Percentiles rank a stretch among this genome's conserved stretches.
Evolutionary conservation across 106 monocot species (phyloP).

Genomic region (Dendrobium nobile): DNA sequence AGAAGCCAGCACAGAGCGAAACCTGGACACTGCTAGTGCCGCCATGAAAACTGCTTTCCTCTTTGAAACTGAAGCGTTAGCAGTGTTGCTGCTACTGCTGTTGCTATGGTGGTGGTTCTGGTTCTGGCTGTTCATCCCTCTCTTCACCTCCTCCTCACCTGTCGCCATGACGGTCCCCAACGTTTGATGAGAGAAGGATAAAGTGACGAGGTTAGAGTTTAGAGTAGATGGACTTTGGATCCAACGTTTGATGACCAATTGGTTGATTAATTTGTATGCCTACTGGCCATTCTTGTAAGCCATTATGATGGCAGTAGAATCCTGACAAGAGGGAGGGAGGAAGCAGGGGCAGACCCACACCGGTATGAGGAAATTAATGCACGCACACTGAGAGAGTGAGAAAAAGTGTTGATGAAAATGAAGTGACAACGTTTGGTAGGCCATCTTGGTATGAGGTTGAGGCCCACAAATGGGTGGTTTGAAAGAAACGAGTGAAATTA

Average conservation of each 20-base stretch:
- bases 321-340: neutral
- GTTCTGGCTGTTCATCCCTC: neutral
- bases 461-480: neutral
- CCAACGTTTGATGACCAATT: neutral
- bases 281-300: neutral
- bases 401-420: slow-evolving; percentile 6
- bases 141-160: slow-evolving; percentile 16
- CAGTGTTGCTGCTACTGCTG: neutral
- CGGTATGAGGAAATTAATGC: slow-evolving; percentile 10
- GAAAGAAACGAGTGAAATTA: neutral
- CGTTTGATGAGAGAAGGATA: neutral
- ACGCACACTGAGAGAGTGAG: neutral
- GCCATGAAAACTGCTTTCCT: slow-evolving; percentile 13
- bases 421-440: neutral
- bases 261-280: neutral
- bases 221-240: neutral
- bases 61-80: neutral
- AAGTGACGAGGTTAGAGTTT: slow-evolving; percentile 13
- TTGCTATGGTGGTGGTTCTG: neutral
- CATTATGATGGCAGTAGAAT: neutral
- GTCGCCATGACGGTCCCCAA: neutral
- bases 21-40: neutral
- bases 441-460: slow-evolving; percentile 3
- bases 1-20: slow-evolving; percentile 4
- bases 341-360: slow-evolving; percentile 13